Evolutionary conservation across 2,329 filamentous ascomycete genomes (phyloP).

Genomic region (Tympanopsis confertula): DNA sequence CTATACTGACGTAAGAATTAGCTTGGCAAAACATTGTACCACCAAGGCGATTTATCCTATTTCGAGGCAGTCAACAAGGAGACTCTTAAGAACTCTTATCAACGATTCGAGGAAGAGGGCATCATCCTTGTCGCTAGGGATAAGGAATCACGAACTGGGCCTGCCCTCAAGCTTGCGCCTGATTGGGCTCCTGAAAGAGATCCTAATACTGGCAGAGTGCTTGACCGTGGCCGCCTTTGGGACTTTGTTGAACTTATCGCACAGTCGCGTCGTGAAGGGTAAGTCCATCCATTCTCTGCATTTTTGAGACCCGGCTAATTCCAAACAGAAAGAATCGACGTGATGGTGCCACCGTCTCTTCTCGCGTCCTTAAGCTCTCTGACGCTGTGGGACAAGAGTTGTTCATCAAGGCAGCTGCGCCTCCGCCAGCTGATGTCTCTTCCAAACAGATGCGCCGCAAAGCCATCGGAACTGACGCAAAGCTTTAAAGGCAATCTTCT

Average conservation of each 20-base stretch:
- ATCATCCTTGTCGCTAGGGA: conserved; percentile 67
- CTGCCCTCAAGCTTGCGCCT: conserved; percentile 56
- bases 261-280: conserved; percentile 73
- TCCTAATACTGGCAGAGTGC: conserved; percentile 42
- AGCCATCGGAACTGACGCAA: neutral
- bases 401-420: neutral
- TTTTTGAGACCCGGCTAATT: neutral
- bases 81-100: conserved; percentile 85
- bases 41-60: conserved; percentile 92
- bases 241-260: conserved; percentile 84
- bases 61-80: conserved; percentile 99
- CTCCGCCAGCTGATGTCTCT: neutral
- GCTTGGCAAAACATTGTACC: conserved; percentile 91
- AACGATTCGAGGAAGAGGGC: conserved; percentile 78
- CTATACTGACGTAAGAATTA: conserved; percentile 17
- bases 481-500: too few relatives aligned
- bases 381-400: neutral
- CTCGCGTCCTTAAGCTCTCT: neutral
- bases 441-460: neutral
- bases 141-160: conserved; percentile 48
- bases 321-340: neutral
- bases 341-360: neutral
- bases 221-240: conserved; percentile 71
- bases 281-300: conserved; percentile 43
- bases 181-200: conserved; percentile 67